phyloP scores from a whole-genome alignment of 2,329 filamentous ascomycete species.

The Microcyclospora tardicrescens region DNA sequence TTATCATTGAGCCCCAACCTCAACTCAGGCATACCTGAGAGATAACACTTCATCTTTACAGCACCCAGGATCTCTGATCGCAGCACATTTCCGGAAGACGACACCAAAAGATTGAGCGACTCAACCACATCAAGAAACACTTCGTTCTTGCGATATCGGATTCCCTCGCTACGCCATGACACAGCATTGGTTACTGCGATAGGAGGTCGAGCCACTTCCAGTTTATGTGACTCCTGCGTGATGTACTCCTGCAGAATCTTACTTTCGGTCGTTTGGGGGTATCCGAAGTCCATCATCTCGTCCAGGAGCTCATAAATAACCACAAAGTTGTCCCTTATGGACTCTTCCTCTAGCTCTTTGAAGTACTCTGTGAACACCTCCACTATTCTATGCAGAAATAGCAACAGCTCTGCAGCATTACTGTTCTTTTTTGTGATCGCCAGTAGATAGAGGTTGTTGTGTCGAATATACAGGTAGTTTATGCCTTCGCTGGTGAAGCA shows the following conservation, averaged over 20 bases:
- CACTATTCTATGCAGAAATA: slow-evolving; percentile 95
- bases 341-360: slow-evolving; percentile 97
- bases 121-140: slow-evolving; percentile 97
- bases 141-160: slow-evolving; percentile 97
- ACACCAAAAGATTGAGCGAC: slow-evolving; percentile 89
- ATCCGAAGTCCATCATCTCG: slow-evolving; percentile 99
- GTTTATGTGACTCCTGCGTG: slow-evolving; percentile 96
- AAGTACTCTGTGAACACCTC: slow-evolving; percentile 99
- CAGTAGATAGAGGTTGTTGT: slow-evolving; percentile 97
- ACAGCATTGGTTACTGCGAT: slow-evolving; percentile 98
- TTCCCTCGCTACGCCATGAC: slow-evolving; percentile 94
- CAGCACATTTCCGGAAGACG: slow-evolving; percentile 84
- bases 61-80: slow-evolving; percentile 93
- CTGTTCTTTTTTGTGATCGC: slow-evolving; percentile 97
- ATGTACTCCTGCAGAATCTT: slow-evolving; percentile 97
- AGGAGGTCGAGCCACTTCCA: slow-evolving; percentile 86
- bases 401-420: slow-evolving; percentile 94
- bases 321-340: slow-evolving; percentile 97
- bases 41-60: slow-evolving; percentile 99
- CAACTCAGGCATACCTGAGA: slow-evolving; percentile 95
- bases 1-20: slow-evolving; percentile 94
- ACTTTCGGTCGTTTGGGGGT: slow-evolving; percentile 93
- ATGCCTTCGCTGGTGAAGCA: slow-evolving; percentile 98
- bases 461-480: slow-evolving; percentile 98
- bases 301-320: slow-evolving; percentile 97